phyloP scores from a whole-genome alignment of 192 early-diverging fungal species.

The Thoreauomyces humboldtii region DNA sequence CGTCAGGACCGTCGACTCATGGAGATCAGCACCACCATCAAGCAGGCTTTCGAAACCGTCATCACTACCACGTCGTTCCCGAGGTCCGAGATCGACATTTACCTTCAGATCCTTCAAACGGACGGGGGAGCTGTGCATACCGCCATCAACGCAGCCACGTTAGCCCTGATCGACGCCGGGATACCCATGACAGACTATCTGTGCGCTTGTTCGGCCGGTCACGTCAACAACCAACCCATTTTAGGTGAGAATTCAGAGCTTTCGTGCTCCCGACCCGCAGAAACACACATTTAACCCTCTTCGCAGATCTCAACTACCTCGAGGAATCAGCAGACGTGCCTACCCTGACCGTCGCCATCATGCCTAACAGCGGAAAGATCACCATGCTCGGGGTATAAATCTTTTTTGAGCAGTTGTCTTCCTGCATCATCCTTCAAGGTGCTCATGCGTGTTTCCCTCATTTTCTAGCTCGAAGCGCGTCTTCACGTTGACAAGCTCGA shows the following conservation, averaged over 20 bases:
- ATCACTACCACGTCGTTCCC: constrained; percentile 72
- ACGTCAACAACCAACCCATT: constrained; percentile 70
- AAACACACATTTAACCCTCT: background rate
- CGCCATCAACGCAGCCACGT: constrained; percentile 61
- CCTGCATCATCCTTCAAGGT: background rate
- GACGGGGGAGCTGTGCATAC: constrained; percentile 78
- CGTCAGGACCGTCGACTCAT: constrained; percentile 84
- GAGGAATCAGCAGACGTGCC: constrained; percentile 89
- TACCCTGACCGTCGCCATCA: constrained; percentile 79
- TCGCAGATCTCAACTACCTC: constrained; percentile 75
- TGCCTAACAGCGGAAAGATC: constrained; percentile 81
- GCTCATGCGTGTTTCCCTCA: background rate
- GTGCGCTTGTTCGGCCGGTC: constrained; percentile 72
- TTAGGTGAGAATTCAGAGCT: constrained; percentile 55
- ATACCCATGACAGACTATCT: constrained; percentile 83
- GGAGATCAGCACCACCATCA: constrained; percentile 80
- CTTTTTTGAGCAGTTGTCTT: background rate
- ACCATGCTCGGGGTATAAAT: constrained; percentile 72
- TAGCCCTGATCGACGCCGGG: constrained; percentile 75
- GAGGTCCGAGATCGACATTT: constrained; percentile 90
- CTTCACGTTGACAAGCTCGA: constrained; percentile 81
- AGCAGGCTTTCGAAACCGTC: constrained; percentile 89
- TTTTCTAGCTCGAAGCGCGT: constrained; percentile 74
- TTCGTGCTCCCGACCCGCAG: background rate
- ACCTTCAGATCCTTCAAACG: constrained; percentile 87